These are phyloP conservation scores for Wickerhamiella parazyma DNA, from an alignment of 805 yeast species.

Conservation along the genomic window DNA sequence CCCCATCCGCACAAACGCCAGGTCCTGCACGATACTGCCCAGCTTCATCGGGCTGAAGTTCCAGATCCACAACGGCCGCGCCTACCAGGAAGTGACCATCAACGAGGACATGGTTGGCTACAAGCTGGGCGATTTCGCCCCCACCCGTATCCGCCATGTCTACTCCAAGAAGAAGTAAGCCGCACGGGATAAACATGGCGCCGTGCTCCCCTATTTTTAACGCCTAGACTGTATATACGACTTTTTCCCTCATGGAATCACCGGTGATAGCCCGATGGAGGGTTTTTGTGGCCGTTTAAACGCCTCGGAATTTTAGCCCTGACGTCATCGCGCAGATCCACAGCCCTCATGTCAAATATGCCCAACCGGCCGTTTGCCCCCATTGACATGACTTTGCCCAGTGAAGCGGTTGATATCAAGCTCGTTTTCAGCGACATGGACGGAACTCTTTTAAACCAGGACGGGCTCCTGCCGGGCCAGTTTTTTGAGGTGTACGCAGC, in stretches of 20 bases:
- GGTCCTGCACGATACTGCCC: conserved; percentile 88
- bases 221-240: too few relatives aligned
- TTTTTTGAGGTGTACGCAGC: conserved; percentile 2
- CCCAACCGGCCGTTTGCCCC: background rate
- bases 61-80: conserved; percentile 93
- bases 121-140: conserved; percentile 89
- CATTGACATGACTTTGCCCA: background rate
- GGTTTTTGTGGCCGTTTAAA: background rate
- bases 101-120: conserved; percentile 95
- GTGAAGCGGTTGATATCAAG: background rate
- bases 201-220: too few relatives aligned
- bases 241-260: too few relatives aligned
- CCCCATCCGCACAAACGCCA: conserved; percentile 91
- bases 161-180: conserved; percentile 36
- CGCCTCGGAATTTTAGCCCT: background rate
- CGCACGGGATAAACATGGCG: background rate
- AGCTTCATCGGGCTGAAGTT: conserved; percentile 90
- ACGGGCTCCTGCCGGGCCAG: conserved; percentile 5
- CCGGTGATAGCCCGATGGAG: too few relatives aligned
- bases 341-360: background rate
- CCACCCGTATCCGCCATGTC: conserved; percentile 77
- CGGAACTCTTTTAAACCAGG: conserved; percentile 3
- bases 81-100: conserved; percentile 74
- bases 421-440: conserved; percentile 4
- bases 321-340: background rate